phyloP scores from a whole-genome alignment of 1,284 basidiomycete species.

The Apiotrichum gamsii region DNA sequence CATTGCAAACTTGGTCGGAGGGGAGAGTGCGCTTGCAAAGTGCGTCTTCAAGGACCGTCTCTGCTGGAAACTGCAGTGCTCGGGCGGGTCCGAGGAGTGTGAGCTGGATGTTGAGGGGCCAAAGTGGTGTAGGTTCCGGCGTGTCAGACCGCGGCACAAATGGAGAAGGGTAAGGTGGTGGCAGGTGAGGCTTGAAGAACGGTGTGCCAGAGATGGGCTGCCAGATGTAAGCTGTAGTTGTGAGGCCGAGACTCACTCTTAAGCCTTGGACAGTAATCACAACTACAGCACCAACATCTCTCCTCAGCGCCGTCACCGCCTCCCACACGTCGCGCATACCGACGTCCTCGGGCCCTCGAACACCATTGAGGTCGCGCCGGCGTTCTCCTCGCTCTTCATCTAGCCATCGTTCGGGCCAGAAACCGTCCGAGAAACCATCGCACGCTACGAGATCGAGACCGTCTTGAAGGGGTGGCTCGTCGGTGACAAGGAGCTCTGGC shows the following conservation, averaged over 20 bases:
- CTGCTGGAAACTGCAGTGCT: constrained; percentile 32
- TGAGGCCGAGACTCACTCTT: constrained; percentile 25
- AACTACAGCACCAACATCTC: constrained; percentile 35
- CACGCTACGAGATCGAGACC: constrained; percentile 26
- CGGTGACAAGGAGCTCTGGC: background rate
- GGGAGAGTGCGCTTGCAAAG: constrained; percentile 13
- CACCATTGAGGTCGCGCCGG: background rate
- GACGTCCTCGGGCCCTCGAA: constrained; percentile 20
- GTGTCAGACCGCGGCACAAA: constrained; percentile 10
- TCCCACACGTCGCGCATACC: constrained; percentile 37
- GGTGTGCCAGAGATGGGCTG: constrained; percentile 9
- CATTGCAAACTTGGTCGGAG: constrained; percentile 25
- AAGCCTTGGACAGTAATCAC: constrained; percentile 36
- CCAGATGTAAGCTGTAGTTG: background rate
- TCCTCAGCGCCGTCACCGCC: constrained; percentile 29
- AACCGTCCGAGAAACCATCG: constrained; percentile 42
- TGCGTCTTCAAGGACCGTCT: constrained; percentile 33
- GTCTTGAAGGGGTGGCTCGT: background rate
- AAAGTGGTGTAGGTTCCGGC: constrained; percentile 1
- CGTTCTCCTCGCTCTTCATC: constrained; percentile 23
- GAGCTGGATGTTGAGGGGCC: constrained; percentile 39
- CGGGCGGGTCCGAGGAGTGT: constrained; percentile 20
- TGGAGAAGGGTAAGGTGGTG: constrained; percentile 36
- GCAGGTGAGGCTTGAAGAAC: constrained; percentile 38
- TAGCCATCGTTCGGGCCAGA: constrained; percentile 37